Evolutionary conservation across 345 rosid species (phyloP).

Genomic region (Populus pruinosa): DNA sequence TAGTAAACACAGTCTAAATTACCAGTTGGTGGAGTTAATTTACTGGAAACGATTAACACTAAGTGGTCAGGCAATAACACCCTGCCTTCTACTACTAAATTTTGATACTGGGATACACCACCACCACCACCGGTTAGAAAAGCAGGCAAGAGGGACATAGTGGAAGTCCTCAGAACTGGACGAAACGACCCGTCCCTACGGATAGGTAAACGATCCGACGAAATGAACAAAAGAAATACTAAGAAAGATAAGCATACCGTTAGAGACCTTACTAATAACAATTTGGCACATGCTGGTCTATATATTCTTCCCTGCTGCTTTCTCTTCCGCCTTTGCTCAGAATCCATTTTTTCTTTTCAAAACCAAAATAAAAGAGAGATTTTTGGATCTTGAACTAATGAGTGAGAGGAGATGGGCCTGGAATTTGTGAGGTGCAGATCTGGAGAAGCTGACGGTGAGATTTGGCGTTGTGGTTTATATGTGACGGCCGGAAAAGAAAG

Average conservation of each 20-base stretch:
- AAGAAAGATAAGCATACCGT: slow-evolving; percentile 54
- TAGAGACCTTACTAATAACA: slow-evolving; percentile 54
- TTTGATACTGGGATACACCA: slow-evolving; percentile 13
- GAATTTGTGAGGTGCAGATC: background rate
- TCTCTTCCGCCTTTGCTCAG: slow-evolving; percentile 76
- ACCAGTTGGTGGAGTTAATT: slow-evolving; percentile 19
- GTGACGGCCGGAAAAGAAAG: background rate
- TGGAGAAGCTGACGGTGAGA: background rate
- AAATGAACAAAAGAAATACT: slow-evolving; percentile 56
- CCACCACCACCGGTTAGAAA: slow-evolving; percentile 37
- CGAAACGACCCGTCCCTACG: slow-evolving; percentile 40
- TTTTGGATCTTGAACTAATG: background rate
- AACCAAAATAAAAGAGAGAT: background rate
- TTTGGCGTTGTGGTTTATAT: background rate
- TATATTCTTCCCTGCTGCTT: slow-evolving; percentile 43
- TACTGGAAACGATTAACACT: slow-evolving; percentile 49
- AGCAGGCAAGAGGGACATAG: slow-evolving; percentile 45
- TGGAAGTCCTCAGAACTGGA: slow-evolving; percentile 59
- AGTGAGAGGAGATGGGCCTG: background rate
- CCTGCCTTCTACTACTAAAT: slow-evolving; percentile 48
- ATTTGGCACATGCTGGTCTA: slow-evolving; percentile 32
- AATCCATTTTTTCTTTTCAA: slow-evolving; percentile 43
- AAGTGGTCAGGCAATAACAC: slow-evolving; percentile 82
- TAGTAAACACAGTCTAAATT: slow-evolving; percentile 63
- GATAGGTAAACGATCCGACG: slow-evolving; percentile 51